phyloP scores from a whole-genome alignment of 1,284 basidiomycete species.

The Sparassis latifolia region DNA sequence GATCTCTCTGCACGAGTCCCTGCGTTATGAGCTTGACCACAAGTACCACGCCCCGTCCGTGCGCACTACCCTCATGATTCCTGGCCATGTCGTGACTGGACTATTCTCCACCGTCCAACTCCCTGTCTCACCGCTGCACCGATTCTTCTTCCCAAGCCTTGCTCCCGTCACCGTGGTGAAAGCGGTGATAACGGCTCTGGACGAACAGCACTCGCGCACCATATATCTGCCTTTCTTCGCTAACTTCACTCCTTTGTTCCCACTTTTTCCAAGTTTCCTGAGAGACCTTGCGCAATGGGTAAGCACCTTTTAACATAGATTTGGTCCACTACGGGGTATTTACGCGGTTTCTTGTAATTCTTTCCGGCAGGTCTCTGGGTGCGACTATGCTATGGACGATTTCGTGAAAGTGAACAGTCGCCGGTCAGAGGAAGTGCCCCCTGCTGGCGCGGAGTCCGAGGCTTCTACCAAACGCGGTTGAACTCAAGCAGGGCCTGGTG shows the following conservation, averaged over 20 bases:
- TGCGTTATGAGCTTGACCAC: constrained; percentile 81
- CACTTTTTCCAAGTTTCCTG: constrained; percentile 61
- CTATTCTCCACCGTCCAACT: constrained; percentile 62
- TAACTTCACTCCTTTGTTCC: constrained; percentile 50
- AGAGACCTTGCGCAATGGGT: constrained; percentile 72
- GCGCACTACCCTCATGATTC: constrained; percentile 75
- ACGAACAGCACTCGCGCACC: constrained; percentile 67
- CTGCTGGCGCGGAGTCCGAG: constrained; percentile 5
- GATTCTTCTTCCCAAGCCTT: constrained; percentile 72
- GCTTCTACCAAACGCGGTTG: constrained; percentile 1
- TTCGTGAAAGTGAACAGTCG: constrained; percentile 43
- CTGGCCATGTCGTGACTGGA: constrained; percentile 70
- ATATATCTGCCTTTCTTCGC: constrained; percentile 73
- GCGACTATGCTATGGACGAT: constrained; percentile 38
- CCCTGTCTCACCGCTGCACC: constrained; percentile 45
- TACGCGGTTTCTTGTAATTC: neutral
- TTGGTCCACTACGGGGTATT: neutral
- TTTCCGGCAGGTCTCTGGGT: constrained; percentile 34
- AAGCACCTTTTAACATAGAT: constrained; percentile 15
- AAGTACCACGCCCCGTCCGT: constrained; percentile 71
- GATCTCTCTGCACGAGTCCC: constrained; percentile 68
- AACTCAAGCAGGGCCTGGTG: neutral
- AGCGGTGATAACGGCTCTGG: constrained; percentile 71
- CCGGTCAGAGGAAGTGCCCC: constrained; percentile 34
- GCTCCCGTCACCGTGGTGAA: constrained; percentile 73